Evolutionary conservation across 1,284 basidiomycete genomes (phyloP).

Genomic region (Omphalotus olearius): DNA sequence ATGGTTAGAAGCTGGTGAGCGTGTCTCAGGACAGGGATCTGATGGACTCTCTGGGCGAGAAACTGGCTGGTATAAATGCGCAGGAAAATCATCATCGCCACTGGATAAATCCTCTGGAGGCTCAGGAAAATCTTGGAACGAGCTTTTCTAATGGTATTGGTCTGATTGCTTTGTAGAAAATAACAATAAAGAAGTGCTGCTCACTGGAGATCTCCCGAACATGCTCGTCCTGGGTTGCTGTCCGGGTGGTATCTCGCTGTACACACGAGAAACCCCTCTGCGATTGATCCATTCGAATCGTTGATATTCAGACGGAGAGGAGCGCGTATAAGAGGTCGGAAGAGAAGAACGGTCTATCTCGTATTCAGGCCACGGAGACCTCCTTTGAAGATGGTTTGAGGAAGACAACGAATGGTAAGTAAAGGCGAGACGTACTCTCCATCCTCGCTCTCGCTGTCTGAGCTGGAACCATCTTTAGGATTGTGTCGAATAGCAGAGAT

Average conservation of each 20-base stretch:
- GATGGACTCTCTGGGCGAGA: neutral
- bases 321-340: neutral
- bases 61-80: neutral
- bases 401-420: neutral
- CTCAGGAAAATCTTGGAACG: conserved; percentile 10
- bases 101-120: conserved; percentile 7
- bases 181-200: neutral
- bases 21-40: neutral
- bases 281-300: conserved; percentile 7
- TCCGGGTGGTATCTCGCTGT: conserved; percentile 1
- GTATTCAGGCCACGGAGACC: conserved; percentile 7
- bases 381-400: neutral
- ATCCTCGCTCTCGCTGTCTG: conserved; percentile 7
- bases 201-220: conserved; percentile 6
- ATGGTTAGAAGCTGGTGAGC: conserved; percentile 2
- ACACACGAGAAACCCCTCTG: neutral
- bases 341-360: neutral
- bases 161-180: neutral
- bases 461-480: conserved; percentile 1
- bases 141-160: neutral
- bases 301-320: neutral
- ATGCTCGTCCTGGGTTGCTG: conserved; percentile 2
- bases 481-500: conserved; percentile 11
- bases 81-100: conserved; percentile 9
- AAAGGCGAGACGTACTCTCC: conserved; percentile 2